Percentiles rank a stretch among this genome's conserved stretches.
phyloP scores from a whole-genome alignment of 2,329 filamentous ascomycete genomes.

The Clarireedia hainanense region DNA sequence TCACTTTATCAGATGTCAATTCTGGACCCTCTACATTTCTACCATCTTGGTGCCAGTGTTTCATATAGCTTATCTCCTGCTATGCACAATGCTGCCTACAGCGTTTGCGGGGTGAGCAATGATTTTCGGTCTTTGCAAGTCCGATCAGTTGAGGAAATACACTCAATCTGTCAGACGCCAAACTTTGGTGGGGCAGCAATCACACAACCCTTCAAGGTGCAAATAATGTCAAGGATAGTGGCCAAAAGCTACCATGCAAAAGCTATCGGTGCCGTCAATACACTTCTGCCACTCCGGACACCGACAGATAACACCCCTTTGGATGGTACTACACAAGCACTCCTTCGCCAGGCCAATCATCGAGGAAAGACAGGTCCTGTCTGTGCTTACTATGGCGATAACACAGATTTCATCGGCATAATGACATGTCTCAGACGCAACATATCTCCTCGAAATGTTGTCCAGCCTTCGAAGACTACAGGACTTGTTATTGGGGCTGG shows the following conservation, averaged over 20 bases:
- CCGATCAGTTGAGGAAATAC: conserved; percentile 52
- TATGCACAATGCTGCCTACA: conserved; percentile 68
- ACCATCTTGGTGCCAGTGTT: conserved; percentile 66
- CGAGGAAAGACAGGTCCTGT: conserved; percentile 59
- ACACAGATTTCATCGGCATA: conserved; percentile 77
- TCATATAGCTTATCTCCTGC: conserved; percentile 67
- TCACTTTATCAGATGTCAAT: conserved; percentile 60
- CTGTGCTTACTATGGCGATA: conserved; percentile 66
- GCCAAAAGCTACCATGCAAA: conserved; percentile 63
- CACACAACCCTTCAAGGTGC: conserved; percentile 66
- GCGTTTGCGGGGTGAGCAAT: conserved; percentile 60
- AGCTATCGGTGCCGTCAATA: conserved; percentile 71
- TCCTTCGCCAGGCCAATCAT: conserved; percentile 35
- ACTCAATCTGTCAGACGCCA: conserved; percentile 54
- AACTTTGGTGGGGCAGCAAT: conserved; percentile 67
- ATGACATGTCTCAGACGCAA: conserved; percentile 64
- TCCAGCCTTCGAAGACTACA: conserved; percentile 38
- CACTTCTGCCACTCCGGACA: conserved; percentile 59
- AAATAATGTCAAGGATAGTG: conserved; percentile 57
- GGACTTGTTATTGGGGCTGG: conserved; percentile 58
- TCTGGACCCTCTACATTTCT: conserved; percentile 62
- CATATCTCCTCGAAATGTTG: conserved; percentile 62
- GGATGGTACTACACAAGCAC: conserved; percentile 37
- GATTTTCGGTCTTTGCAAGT: conserved; percentile 58
- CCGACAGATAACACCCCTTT: conserved; percentile 33